These are phyloP conservation scores for Tricholoma sp. DNA, from an alignment of 768 basidiomycete species.

Conservation along the genomic window DNA sequence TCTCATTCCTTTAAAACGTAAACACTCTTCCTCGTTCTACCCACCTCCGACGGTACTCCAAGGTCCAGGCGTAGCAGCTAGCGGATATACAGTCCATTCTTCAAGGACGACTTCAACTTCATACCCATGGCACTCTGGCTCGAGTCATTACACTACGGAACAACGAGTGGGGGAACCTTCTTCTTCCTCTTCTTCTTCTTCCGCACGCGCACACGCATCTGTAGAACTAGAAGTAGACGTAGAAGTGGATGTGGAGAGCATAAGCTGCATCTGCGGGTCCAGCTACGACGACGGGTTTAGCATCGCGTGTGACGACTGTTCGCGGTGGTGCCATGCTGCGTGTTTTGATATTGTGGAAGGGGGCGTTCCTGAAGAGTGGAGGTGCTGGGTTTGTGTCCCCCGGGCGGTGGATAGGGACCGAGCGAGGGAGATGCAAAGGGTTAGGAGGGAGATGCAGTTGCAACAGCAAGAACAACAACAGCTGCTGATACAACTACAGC, in stretches of 20 bases:
- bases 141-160: no score
- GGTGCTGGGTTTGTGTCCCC: conserved; percentile 66
- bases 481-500: no score
- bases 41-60: conserved; percentile 24
- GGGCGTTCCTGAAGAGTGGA: conserved; percentile 67
- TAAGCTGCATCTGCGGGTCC: conserved; percentile 66
- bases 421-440: conserved; percentile 41
- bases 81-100: no score
- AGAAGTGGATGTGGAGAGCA: conserved; percentile 32
- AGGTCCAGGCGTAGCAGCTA: conserved; percentile 13
- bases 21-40: neutral
- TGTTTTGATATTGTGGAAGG: conserved; percentile 64
- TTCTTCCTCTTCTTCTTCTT: no score
- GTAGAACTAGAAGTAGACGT: neutral
- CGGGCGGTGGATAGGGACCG: conserved; percentile 40
- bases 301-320: conserved; percentile 74
- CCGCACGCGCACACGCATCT: no score
- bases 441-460: conserved; percentile 33
- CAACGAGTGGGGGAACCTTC: no score
- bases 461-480: no score
- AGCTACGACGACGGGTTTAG: conserved; percentile 73
- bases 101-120: no score
- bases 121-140: no score
- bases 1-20: conserved; percentile 11
- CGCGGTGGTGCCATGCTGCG: conserved; percentile 72